Conservation (phyloP, 1,139 yeast species). For the Meyerozyma elateridarum region DNA sequence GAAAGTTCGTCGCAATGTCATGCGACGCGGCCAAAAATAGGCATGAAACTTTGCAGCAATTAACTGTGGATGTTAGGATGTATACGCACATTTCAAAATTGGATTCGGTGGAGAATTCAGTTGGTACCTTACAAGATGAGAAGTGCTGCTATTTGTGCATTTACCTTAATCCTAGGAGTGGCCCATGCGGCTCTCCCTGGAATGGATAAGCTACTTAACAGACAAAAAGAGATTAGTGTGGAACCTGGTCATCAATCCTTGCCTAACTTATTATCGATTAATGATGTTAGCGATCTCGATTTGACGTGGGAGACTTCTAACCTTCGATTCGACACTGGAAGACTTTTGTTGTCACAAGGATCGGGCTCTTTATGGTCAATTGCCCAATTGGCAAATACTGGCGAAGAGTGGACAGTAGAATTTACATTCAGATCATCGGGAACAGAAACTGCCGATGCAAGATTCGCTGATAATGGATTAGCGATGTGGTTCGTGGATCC, state of each 20-base stretch:
- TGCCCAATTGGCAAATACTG: conserved; percentile 24
- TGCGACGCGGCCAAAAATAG: conserved; percentile 33
- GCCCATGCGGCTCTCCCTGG: conserved; percentile 1
- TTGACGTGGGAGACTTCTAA: conserved; percentile 29
- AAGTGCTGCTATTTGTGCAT: too few relatives aligned
- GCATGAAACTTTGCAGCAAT: too few relatives aligned
- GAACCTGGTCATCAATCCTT: conserved; percentile 26
- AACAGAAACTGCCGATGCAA: conserved; percentile 19
- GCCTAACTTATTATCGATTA: conserved; percentile 27
- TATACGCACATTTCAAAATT: too few relatives aligned
- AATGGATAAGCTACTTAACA: neutral
- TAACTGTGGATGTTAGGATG: too few relatives aligned
- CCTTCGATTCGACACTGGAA: conserved; percentile 33
- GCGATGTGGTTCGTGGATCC: conserved; percentile 45
- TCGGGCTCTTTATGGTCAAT: conserved; percentile 51
- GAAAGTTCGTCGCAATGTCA: conserved; percentile 60
- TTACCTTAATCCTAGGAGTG: neutral
- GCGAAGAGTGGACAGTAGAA: conserved; percentile 56
- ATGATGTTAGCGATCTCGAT: conserved; percentile 19
- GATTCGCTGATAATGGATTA: conserved; percentile 41
- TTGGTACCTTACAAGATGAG: too few relatives aligned
- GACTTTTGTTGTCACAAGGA: conserved; percentile 33
- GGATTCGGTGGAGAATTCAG: too few relatives aligned
- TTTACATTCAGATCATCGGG: conserved; percentile 59
- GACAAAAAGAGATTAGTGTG: conserved; percentile 3